These are phyloP conservation scores for Dicorynia guianensis DNA, from an alignment of 306 rosid species.

Conservation along the genomic window DNA sequence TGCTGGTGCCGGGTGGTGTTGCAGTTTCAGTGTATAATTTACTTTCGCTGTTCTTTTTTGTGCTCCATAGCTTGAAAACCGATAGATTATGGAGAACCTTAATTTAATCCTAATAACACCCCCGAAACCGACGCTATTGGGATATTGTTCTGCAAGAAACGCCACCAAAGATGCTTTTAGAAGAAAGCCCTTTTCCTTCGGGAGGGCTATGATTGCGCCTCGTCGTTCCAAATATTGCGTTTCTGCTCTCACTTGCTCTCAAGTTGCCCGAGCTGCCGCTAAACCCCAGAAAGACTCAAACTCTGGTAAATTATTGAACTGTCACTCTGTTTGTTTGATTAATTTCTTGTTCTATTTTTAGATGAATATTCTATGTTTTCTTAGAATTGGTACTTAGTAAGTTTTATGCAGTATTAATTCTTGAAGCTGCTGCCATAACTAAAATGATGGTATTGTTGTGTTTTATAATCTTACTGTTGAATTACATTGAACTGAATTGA, in stretches of 20 bases:
- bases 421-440: neutral
- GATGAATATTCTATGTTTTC: neutral
- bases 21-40: neutral
- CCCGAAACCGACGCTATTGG: conserved; percentile 45
- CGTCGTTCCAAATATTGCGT: conserved; percentile 31
- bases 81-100: conserved; percentile 51
- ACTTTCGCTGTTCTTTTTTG: neutral
- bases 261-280: conserved; percentile 23
- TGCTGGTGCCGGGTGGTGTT: neutral
- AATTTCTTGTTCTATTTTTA: neutral
- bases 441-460: neutral
- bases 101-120: conserved; percentile 53
- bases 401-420: conserved; percentile 14
- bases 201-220: conserved; percentile 40
- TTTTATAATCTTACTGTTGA: neutral
- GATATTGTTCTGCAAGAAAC: conserved; percentile 41
- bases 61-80: conserved; percentile 24
- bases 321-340: neutral
- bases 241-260: conserved; percentile 42
- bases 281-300: conserved; percentile 45
- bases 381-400: neutral
- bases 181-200: conserved; percentile 44
- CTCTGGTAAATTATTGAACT: conserved; percentile 39
- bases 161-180: conserved; percentile 36
- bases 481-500: neutral